Evolutionary conservation across 2,329 filamentous ascomycete genomes (phyloP).

Genomic region (Paramyrothecium sp.): DNA sequence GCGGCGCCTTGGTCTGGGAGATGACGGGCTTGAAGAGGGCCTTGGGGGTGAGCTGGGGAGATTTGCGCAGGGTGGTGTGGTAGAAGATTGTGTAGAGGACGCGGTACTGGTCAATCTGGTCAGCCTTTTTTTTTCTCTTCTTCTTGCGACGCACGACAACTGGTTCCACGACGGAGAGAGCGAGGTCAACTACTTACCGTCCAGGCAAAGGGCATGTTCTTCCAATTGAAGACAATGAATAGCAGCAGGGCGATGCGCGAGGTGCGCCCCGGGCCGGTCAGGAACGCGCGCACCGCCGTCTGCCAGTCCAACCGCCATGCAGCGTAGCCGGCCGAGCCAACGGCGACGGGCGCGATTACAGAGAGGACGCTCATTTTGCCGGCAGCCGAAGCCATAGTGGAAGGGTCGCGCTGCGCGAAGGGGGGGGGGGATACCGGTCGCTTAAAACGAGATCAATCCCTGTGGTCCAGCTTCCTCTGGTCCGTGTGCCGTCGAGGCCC

Average conservation of each 20-base stretch:
- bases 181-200: conserved; percentile 52
- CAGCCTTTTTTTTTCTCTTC: too few species aligned
- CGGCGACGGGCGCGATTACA: conserved; percentile 38
- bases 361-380: conserved; percentile 33
- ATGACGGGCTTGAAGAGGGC: conserved; percentile 73
- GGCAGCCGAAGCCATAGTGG: conserved; percentile 28
- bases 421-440: too few species aligned
- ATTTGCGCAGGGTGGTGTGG: conserved; percentile 50
- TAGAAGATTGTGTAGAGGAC: conserved; percentile 56
- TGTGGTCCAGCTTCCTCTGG: neutral
- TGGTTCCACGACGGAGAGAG: neutral
- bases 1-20: conserved; percentile 62
- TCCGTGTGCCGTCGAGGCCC: neutral
- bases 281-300: conserved; percentile 37
- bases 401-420: conserved; percentile 12
- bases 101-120: conserved; percentile 44
- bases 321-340: conserved; percentile 45
- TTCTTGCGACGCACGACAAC: conserved; percentile 1
- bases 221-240: conserved; percentile 65
- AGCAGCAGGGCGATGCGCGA: conserved; percentile 52
- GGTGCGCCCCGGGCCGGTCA: conserved; percentile 53
- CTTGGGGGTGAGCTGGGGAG: conserved; percentile 50
- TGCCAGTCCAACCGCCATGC: conserved; percentile 44
- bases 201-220: conserved; percentile 74
- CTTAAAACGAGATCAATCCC: neutral